These are phyloP conservation scores for Aureobasidium sp. DNA, from an alignment of 2,329 filamentous ascomycete species.

Conservation along the genomic window DNA sequence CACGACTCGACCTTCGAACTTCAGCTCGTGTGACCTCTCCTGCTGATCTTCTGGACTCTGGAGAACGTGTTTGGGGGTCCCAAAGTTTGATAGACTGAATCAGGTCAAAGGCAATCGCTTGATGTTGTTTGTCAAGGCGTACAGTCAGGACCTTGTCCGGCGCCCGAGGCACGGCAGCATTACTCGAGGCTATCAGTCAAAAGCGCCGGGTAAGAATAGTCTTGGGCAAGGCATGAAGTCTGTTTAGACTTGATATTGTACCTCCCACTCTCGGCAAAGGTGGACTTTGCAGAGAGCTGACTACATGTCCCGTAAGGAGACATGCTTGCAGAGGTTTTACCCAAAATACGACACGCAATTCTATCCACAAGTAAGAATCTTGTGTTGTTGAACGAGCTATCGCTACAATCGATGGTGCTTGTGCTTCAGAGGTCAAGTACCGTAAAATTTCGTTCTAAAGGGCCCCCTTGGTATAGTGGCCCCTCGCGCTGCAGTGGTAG, in stretches of 20 bases:
- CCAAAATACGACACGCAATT: not conserved
- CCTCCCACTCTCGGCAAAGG: not conserved
- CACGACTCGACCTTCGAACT: not conserved
- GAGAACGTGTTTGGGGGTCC: not conserved
- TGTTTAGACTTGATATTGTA: not conserved
- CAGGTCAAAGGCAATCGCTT: not conserved
- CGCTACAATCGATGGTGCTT: not conserved
- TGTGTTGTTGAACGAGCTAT: not conserved
- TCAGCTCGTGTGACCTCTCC: not conserved
- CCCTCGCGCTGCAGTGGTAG: too few relatives aligned
- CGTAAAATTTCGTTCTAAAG: too few relatives aligned
- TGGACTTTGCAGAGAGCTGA: not conserved
- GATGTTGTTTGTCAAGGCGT: not conserved
- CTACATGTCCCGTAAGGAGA: not conserved
- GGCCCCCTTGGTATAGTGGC: too few relatives aligned
- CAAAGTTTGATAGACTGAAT: not conserved
- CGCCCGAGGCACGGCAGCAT: not conserved
- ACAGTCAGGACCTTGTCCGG: not conserved
- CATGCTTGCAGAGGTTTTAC: not conserved
- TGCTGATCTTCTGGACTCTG: not conserved
- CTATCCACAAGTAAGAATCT: not conserved
- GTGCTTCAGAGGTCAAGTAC: not conserved
- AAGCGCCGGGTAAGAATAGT: not conserved
- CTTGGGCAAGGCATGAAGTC: not conserved
- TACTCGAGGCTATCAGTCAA: not conserved